These are phyloP conservation scores for Crithidia acanthocephali DNA, from an alignment of 208 protist genomes.

Conservation along the genomic window DNA sequence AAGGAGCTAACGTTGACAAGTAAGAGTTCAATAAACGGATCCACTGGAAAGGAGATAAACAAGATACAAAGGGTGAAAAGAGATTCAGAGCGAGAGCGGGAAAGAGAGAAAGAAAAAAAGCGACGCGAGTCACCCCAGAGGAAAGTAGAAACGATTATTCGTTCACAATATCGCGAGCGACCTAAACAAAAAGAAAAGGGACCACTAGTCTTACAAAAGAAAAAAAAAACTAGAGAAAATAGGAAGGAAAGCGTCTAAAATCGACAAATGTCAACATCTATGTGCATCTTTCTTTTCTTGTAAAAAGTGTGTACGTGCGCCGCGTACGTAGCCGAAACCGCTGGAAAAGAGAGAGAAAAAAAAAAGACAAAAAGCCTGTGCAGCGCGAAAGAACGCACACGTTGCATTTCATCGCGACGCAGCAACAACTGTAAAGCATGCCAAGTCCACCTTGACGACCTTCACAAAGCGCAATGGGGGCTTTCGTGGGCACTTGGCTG, in stretches of 20 bases:
- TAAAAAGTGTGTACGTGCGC: not conserved
- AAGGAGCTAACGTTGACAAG: not conserved
- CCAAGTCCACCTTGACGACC: too few species aligned
- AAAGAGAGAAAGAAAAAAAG: not conserved
- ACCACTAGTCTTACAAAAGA: not conserved
- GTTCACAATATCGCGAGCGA: not conserved
- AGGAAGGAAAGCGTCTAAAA: not conserved
- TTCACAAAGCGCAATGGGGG: too few species aligned
- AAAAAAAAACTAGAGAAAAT: not conserved
- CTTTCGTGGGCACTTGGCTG: too few species aligned
- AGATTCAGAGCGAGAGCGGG: too few species aligned
- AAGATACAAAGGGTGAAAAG: not conserved
- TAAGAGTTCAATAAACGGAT: slow-evolving; percentile 1
- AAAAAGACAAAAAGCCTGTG: slow-evolving; percentile 2
- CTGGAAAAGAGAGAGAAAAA: not conserved
- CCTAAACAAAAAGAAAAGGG: not conserved
- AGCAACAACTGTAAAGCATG: too few species aligned
- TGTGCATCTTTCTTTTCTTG: not conserved
- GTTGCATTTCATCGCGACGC: too few species aligned
- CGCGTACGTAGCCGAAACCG: not conserved
- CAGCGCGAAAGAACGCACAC: too few species aligned
- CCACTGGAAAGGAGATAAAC: not conserved
- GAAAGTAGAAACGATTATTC: not conserved
- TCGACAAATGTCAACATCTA: not conserved
- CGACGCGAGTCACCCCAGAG: too few species aligned